Conservation (phyloP, 805 yeast genomes). For the Hemisphaericaspora nanyangensis region DNA sequence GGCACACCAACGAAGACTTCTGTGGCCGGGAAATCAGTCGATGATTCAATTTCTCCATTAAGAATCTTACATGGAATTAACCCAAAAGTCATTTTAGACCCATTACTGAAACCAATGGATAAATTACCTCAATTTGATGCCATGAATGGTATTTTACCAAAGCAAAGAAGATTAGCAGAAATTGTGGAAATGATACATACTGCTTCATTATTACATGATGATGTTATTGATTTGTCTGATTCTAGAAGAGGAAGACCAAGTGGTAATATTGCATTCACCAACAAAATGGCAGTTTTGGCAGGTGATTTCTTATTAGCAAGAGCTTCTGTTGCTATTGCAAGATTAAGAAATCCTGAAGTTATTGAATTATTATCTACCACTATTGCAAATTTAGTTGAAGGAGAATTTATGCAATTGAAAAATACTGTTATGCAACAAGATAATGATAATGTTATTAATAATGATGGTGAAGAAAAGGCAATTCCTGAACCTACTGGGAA, state of each 20-base stretch:
- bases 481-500: conserved; percentile 60
- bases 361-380: conserved; percentile 93
- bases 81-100: conserved; percentile 78
- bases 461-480: conserved; percentile 41
- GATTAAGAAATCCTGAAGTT: conserved; percentile 94
- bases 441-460: conserved; percentile 44
- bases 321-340: conserved; percentile 92
- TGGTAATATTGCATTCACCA: conserved; percentile 91
- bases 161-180: conserved; percentile 93
- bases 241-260: conserved; percentile 86
- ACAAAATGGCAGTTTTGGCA: conserved; percentile 95
- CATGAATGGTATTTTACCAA: conserved; percentile 80
- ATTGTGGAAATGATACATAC: conserved; percentile 98
- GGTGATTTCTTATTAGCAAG: conserved; percentile 95
- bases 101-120: conserved; percentile 77
- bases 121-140: conserved; percentile 56
- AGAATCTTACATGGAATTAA: conserved; percentile 84
- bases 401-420: conserved; percentile 97
- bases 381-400: conserved; percentile 95
- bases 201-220: conserved; percentile 92
- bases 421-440: conserved; percentile 67
- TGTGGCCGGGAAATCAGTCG: conserved; percentile 57
- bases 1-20: conserved; percentile 54
- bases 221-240: conserved; percentile 89
- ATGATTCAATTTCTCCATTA: conserved; percentile 73